Evolutionary conservation across 1,139 yeast species (phyloP).

Genomic region (Debaryomyces sp.): DNA sequence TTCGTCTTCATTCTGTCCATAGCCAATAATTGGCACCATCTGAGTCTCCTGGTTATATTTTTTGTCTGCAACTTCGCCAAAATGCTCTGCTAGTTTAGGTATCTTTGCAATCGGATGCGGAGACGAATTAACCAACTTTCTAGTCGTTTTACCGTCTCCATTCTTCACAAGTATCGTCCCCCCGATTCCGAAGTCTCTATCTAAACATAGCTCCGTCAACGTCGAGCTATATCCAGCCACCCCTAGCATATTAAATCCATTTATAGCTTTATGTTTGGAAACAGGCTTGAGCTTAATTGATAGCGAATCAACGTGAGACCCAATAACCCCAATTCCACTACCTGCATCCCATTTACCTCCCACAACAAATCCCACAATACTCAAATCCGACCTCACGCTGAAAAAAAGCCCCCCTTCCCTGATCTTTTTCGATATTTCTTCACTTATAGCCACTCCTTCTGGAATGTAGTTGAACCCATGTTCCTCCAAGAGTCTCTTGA

Average conservation of each 20-base stretch:
- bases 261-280: slow-evolving; percentile 31
- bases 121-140: slow-evolving; percentile 37
- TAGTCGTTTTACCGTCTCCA: slow-evolving; percentile 24
- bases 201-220: slow-evolving; percentile 40
- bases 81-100: slow-evolving; percentile 47
- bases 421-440: slow-evolving; percentile 21
- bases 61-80: slow-evolving; percentile 35
- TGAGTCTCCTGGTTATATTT: slow-evolving; percentile 43
- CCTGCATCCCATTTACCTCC: slow-evolving; percentile 44
- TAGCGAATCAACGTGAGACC: slow-evolving; percentile 47
- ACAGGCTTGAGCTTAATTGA: slow-evolving; percentile 43
- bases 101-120: slow-evolving; percentile 45
- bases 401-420: slow-evolving; percentile 28
- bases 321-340: slow-evolving; percentile 43
- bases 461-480: slow-evolving; percentile 35
- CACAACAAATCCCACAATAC: slow-evolving; percentile 42
- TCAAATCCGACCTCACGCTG: slow-evolving; percentile 38
- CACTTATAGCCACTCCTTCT: slow-evolving; percentile 24
- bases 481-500: slow-evolving; percentile 26
- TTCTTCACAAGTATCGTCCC: slow-evolving; percentile 38
- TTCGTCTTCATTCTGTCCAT: slow-evolving; percentile 20
- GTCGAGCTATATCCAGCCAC: slow-evolving; percentile 49
- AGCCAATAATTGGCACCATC: slow-evolving; percentile 47
- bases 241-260: slow-evolving; percentile 46
- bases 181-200: slow-evolving; percentile 51